Percentiles rank a stretch among this genome's conserved stretches.
These are phyloP conservation scores for Gossypium australe DNA, from an alignment of 345 rosid genomes.

Conservation along the genomic window DNA sequence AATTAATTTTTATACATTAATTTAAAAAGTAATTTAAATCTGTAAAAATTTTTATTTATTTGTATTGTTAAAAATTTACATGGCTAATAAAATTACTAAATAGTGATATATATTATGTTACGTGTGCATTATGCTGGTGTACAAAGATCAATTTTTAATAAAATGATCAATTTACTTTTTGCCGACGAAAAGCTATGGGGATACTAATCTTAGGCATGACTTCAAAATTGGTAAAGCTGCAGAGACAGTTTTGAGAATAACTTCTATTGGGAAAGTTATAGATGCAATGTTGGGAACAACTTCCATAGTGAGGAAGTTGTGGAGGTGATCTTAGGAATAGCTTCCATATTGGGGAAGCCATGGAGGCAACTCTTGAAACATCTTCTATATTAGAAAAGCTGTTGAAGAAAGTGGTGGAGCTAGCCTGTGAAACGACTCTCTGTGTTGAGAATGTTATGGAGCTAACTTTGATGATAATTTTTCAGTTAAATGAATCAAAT, in stretches of 20 bases:
- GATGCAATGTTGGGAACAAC: neutral
- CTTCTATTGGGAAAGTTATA: neutral
- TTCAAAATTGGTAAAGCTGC: too few species aligned
- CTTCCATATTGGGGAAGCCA: neutral
- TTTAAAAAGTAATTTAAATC: too few species aligned
- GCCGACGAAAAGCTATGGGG: rapidly evolving
- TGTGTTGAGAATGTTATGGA: neutral
- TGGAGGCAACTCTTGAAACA: neutral
- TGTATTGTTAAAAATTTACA: too few species aligned
- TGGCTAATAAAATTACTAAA: too few species aligned
- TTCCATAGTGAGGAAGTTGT: neutral
- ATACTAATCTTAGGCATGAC: too few species aligned
- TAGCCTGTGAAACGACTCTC: neutral
- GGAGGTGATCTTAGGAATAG: neutral
- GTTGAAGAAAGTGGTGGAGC: neutral
- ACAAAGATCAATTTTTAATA: too few species aligned
- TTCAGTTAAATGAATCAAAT: too few species aligned
- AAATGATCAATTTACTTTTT: too few species aligned
- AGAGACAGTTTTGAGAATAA: neutral
- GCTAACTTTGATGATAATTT: neutral
- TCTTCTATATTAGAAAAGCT: neutral
- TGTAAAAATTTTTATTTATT: too few species aligned
- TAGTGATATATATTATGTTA: too few species aligned
- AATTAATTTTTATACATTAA: too few species aligned
- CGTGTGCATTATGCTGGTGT: rapidly evolving